These are phyloP conservation scores for Hygrophorus pudorinus DNA, from an alignment of 768 basidiomycete species.

Conservation along the genomic window DNA sequence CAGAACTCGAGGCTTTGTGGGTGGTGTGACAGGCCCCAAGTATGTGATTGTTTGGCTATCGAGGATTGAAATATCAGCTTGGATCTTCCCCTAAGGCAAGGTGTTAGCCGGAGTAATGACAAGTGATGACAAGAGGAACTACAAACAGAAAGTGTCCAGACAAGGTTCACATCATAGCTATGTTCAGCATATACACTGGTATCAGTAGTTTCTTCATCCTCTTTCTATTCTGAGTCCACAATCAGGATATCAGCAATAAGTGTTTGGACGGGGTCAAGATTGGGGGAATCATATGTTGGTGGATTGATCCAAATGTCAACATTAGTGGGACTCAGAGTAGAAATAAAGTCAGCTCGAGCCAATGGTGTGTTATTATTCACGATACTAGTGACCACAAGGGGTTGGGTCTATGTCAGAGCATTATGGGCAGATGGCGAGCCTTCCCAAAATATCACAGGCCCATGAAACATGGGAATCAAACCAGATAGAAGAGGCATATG, in stretches of 20 bases:
- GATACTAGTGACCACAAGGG: background rate
- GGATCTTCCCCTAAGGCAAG: too few species aligned
- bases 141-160: background rate
- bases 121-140: too few species aligned
- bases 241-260: background rate
- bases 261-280: background rate
- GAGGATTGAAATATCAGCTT: too few species aligned
- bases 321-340: too few species aligned
- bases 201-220: background rate
- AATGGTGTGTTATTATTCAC: background rate
- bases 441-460: background rate
- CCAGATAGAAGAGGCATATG: conserved; percentile 5
- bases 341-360: too few species aligned
- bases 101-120: too few species aligned
- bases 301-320: too few species aligned
- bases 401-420: background rate
- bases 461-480: conserved; percentile 5
- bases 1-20: too few species aligned
- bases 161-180: background rate
- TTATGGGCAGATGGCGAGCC: too few species aligned
- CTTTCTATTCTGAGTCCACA: background rate
- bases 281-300: background rate
- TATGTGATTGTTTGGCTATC: too few species aligned
- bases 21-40: too few species aligned
- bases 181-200: background rate